Evolutionary conservation across 305 asterid species (phyloP).

Genomic region (Rubia peregrina): DNA sequence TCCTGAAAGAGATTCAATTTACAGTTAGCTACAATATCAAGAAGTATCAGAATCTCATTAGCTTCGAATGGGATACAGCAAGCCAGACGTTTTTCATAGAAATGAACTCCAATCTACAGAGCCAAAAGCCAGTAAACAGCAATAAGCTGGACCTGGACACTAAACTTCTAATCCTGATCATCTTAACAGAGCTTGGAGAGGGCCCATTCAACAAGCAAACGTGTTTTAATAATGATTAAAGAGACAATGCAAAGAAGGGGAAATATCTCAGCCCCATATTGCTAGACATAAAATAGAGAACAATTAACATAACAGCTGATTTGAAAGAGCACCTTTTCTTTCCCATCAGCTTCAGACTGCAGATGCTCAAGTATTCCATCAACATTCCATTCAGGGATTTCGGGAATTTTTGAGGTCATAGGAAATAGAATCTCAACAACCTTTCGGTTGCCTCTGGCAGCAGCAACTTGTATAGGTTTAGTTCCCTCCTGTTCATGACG

Average conservation of each 20-base stretch:
- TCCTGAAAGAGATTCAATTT: constrained; percentile 36
- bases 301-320: background rate
- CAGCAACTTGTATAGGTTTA: constrained; percentile 83
- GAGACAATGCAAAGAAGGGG: background rate
- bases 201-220: background rate
- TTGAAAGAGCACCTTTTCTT: constrained; percentile 36
- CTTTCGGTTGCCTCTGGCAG: constrained; percentile 54
- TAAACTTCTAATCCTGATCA: background rate
- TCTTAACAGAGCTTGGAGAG: background rate
- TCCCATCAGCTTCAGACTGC: constrained; percentile 43
- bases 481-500: constrained; percentile 57
- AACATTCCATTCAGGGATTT: constrained; percentile 60
- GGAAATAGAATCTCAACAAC: constrained; percentile 76
- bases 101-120: background rate
- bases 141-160: background rate
- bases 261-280: background rate
- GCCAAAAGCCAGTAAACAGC: background rate
- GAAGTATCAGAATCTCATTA: background rate
- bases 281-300: background rate
- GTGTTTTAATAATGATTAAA: background rate
- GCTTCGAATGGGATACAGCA: background rate
- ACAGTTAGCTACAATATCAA: background rate
- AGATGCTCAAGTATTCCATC: constrained; percentile 63
- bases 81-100: background rate
- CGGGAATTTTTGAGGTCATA: constrained; percentile 39